Percentiles rank a stretch among this genome's conserved stretches.
These are phyloP conservation scores for Apiospora phragmitis DNA, from an alignment of 2,329 filamentous ascomycete species.

Conservation along the genomic window DNA sequence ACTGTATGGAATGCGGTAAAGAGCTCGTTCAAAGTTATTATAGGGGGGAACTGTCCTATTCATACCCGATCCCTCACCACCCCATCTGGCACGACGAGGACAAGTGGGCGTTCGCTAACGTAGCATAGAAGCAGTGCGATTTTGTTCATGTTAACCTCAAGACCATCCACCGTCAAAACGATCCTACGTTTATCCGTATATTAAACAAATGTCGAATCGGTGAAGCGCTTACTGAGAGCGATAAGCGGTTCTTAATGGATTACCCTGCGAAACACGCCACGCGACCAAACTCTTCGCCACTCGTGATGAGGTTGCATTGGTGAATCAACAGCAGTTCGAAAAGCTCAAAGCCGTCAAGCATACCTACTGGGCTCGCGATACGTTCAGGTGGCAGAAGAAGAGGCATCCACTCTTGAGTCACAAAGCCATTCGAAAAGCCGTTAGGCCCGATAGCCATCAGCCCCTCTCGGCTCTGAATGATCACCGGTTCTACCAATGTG, in stretches of 20 bases:
- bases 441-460: constrained; percentile 23
- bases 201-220: constrained; percentile 57
- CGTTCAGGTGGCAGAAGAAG: background rate
- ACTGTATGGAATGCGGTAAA: constrained; percentile 51
- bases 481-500: constrained; percentile 45
- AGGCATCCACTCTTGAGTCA: background rate
- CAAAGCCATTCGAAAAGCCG: constrained; percentile 16
- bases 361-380: background rate
- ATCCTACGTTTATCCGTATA: constrained; percentile 53
- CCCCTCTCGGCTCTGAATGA: constrained; percentile 40
- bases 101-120: constrained; percentile 62
- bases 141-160: constrained; percentile 55
- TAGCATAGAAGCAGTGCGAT: constrained; percentile 53
- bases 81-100: constrained; percentile 43
- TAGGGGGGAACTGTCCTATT: constrained; percentile 24
- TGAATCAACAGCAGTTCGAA: constrained; percentile 36
- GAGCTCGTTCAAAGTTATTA: constrained; percentile 24
- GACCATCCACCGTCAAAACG: constrained; percentile 58
- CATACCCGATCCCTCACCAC: constrained; percentile 34
- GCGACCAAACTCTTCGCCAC: constrained; percentile 48
- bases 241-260: background rate
- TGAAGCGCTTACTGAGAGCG: constrained; percentile 29
- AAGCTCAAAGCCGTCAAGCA: background rate
- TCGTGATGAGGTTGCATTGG: constrained; percentile 35
- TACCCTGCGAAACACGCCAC: constrained; percentile 32